A percentile compares a stretch with the other conserved stretches of the same genome.
These are phyloP conservation scores for Ceratocystis ficicola DNA, from an alignment of 2,329 filamentous ascomycete genomes.

Conservation along the genomic window DNA sequence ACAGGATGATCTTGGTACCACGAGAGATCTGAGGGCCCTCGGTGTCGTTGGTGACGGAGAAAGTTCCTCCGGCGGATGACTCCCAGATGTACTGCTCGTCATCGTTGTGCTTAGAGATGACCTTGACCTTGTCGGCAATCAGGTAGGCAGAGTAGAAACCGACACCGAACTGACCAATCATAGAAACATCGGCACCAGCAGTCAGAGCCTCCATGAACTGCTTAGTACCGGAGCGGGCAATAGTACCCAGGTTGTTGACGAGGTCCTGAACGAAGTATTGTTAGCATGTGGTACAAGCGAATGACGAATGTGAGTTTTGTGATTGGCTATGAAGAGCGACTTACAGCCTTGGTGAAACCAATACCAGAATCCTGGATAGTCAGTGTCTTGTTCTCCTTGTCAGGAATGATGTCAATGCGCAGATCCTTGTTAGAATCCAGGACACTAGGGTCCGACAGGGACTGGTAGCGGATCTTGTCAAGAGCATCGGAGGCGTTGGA, in stretches of 20 bases:
- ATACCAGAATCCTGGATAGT: constrained; percentile 98
- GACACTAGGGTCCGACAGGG: constrained; percentile 92
- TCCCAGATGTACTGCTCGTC: constrained; percentile 99
- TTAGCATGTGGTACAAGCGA: constrained; percentile 27
- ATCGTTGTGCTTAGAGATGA: constrained; percentile 98
- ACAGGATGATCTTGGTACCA: constrained; percentile 94
- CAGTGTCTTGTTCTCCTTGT: constrained; percentile 95
- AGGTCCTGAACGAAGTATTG: constrained; percentile 55
- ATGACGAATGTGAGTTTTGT: background rate
- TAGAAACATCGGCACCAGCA: constrained; percentile 97
- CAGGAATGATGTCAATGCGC: constrained; percentile 95
- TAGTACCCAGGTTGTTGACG: constrained; percentile 99
- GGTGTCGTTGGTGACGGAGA: constrained; percentile 82
- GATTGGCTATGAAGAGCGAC: constrained; percentile 31
- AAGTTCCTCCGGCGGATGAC: constrained; percentile 92
- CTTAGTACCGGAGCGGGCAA: constrained; percentile 98
- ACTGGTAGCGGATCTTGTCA: constrained; percentile 99
- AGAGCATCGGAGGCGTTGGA: constrained; percentile 98
- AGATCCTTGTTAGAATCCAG: constrained; percentile 96
- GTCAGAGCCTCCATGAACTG: constrained; percentile 99
- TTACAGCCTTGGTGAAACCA: constrained; percentile 99
- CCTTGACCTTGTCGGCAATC: constrained; percentile 88
- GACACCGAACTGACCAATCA: constrained; percentile 99
- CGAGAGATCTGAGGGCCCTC: constrained; percentile 84
- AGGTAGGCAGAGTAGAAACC: constrained; percentile 99